Evolutionary conservation across 2,329 filamentous ascomycete species (phyloP), one percentile per base, ranked within the genome.

Genomic region (Fusarium concolor): DNA sequence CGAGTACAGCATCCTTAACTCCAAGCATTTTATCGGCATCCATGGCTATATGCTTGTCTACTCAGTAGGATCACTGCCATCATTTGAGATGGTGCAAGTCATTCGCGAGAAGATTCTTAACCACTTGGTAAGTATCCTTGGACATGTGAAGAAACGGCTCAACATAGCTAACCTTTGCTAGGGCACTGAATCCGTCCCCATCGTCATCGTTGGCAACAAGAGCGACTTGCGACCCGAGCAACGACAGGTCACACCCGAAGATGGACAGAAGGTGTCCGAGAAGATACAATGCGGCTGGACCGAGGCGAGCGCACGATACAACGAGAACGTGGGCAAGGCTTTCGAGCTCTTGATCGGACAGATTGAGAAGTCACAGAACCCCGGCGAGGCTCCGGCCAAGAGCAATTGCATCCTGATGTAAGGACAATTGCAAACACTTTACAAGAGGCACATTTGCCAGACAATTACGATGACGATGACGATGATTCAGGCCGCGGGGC

Each of bases 41-140:
- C 96, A 99, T 83, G 96, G 96, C 58, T 99, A 98, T 80, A 94
- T 99, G 87, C 91, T 99, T 63, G 95, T 97, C 47, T 99, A 99
- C 82, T 97, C 94, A n/a, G 94, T 99, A 49, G 92, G 92, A 22
- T 97, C 93, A 46, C 90, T 93, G 76, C 92, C 96, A 74, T 97
- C 94, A 11, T 98, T 97, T 76, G 96, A 99, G 79, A 99, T 98
- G 95, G 91, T 97, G 50, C 89, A 92, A 75, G 93, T 97, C 62
- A 97, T 99, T 71, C 87, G 94, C 26, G 95, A 98, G 79, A 99
- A 98, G 86, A 97, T 99, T 67, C 84, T 99, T 60, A 97, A 97
- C 79, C 95, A 98, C 78, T 83, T 98, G 68, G 95, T 97, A 83
- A 77, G 89, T 80, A n/a, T 12, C 39, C 20, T 20, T 29, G 35